Base-by-base conservation (phyloP, 495 filamentous ascomycete species). In the Aspergillus affinis region DNA sequence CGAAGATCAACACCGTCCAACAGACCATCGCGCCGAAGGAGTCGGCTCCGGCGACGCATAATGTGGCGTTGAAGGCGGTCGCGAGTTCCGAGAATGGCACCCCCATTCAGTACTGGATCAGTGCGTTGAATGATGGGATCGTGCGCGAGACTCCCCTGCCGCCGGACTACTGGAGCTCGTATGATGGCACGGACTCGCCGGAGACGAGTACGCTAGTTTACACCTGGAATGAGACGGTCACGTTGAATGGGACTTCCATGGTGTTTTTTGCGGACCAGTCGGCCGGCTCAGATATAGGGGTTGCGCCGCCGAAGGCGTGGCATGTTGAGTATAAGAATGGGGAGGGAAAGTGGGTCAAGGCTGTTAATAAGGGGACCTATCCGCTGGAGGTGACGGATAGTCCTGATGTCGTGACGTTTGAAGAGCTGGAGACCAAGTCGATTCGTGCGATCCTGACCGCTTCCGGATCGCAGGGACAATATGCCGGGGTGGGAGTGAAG, bases 91-190 rank as follows among this genome's bases (percentile, higher is more conserved):
- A 26, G 4, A 30, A 32, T 15, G 32, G 13, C 0, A 56, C 54
- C 3, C 54, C 54, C 0, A 48, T 56, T 21, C 54, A 56, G 54
- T 56, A 56, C 45, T 56, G 54, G 54, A n/a, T 56, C 7, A 30
- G 48, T 23, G 54, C 54, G 3, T 32, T 56, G 44, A 48, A 56
- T 48, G 54, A 56, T n/a, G 45, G 45, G 45, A 32, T 56, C 26
- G 41, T 56, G 12, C 54, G 54, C 10, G 44, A 48, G 15, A 48
- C 26, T 19, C 54, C 54, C n/a, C 21, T 56, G 44, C 54, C 54
- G 18, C 54, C 54, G 3, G 54, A 56, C 10, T 48, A 48, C 15
- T 56, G 54, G 54, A 19, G 54, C 9, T 56, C 54, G 1, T 56
- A 48, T 19, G 27, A 17, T 9, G 44, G 21, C 12, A 21, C 20